Evolutionary conservation across 1,284 basidiomycete genomes (phyloP), one percentile per base, ranked within the genome.

Genomic region (Sporisorium scitamineum): DNA sequence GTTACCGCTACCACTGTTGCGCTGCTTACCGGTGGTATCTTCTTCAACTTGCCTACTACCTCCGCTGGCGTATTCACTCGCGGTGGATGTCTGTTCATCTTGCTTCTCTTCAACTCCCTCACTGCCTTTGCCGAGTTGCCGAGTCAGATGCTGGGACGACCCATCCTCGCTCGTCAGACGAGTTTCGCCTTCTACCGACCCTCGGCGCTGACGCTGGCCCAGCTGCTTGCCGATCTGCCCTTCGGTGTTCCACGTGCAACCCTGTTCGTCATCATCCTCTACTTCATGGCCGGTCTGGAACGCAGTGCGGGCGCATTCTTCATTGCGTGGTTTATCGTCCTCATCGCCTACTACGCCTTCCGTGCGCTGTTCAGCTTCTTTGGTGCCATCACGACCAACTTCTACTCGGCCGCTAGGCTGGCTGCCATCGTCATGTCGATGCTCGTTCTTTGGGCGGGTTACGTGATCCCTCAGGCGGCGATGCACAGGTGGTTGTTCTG

Each of bases 401-500:
- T 74, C 41, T 70, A 76, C 55, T 70, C 67, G 51, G 80, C 79
- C 0, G 78, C 79, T 6, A 61, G 80, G 39, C 51, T 81, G n/a
- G 77, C 78, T 16, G 79, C 80, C 22, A 62, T 79, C n/a, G 64
- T 79, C 72, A 80, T 82, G 57, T 56, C 76, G 22, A 47, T 56
- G 26, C 57, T 80, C n/a, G 78, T 80, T 5, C 65, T 80, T 13
- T 81, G 69, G 64, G 74, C 79, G 5, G 79, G 80, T 11, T 82
- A 79, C 51, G 81, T 80, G 16, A 74, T 81, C 26, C 81, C 79
- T 1, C 77, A 72, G 37, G 63, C 61, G 5, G 87, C 89, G 64
- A 94, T 95, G 93, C 92, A 93, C 84, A 87, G 92, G 56, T 95
- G 93, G 93, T 85, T 95, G 18, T 93, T 92, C 87, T 94, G 93